These are phyloP conservation scores for Leishmania arabica DNA, from an alignment of 208 protist species.

Conservation along the genomic window DNA sequence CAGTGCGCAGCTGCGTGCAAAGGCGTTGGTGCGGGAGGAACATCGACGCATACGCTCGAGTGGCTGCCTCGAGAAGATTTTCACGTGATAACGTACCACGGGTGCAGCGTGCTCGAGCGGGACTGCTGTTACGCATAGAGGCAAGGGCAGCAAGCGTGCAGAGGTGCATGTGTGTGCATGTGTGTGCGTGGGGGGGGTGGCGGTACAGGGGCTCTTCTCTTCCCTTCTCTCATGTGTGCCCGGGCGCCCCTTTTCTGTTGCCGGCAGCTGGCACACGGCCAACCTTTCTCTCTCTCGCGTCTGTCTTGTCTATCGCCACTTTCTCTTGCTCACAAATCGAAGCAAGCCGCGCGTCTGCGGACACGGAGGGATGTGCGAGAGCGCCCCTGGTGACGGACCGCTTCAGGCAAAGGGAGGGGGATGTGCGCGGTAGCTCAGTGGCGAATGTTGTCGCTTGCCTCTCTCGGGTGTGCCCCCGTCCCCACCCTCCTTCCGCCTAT, in stretches of 20 bases:
- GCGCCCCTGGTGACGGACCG: neutral
- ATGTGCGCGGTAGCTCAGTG: neutral
- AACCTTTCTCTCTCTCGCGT: neutral
- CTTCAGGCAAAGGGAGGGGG: neutral
- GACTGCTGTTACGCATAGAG: neutral
- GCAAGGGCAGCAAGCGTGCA: neutral
- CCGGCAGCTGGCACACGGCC: too few species aligned
- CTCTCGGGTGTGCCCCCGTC: neutral
- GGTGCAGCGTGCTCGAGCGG: neutral
- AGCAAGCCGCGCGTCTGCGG: too few species aligned
- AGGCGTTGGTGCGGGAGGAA: constrained; percentile 24
- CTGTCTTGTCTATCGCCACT: neutral
- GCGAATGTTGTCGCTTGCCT: neutral
- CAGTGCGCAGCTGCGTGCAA: constrained; percentile 46
- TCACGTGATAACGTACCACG: constrained; percentile 2
- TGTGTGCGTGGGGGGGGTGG: neutral
- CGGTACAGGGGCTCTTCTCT: neutral
- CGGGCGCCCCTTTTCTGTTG: neutral
- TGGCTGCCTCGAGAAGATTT: constrained; percentile 5
- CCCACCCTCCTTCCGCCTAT: neutral
- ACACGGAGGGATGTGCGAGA: neutral
- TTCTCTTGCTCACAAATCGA: neutral
- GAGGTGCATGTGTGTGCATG: neutral
- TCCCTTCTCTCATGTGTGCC: neutral
- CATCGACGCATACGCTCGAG: constrained; percentile 1